Base-by-base conservation (phyloP, 2,329 filamentous ascomycete species). In the Dendryphion nanum region DNA sequence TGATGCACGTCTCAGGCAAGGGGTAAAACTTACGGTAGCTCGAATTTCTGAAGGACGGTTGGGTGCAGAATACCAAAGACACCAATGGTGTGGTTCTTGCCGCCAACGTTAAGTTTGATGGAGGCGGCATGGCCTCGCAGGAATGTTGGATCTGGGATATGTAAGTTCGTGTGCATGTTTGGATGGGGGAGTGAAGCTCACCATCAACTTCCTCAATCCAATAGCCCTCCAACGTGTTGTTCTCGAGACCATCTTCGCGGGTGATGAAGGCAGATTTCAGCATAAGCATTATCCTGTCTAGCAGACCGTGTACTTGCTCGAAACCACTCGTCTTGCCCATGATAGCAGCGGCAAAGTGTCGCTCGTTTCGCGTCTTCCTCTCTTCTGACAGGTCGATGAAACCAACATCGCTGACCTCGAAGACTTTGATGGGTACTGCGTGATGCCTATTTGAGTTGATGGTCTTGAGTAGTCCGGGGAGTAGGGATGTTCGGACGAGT, bases 241-340 rank as follows among this genome's bases (percentile, higher is more conserved):
- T 71, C 45, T 61, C 80, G 70, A 67, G 50, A 73, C 68, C 52
- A 50, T 90, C 85, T 56, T 90, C 87, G 42, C 79, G 77, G 3
- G 82, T 85, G 41, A 93, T 71, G 72, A 95, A 95, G 29, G 82
- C 79, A 32, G 82, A 85, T 60, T 85, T 85, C 44, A 98, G 79
- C 91, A 97, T 97, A 44, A 87, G 73, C 78, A 98, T 85, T 46
- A 97, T 72, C 37, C 93, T 84, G 68, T 98, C 93, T 30, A 98
- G 74, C 50, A 98, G 77, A 41, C 93, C 93, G 69, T 98, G 94
- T 3, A 98, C 89, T 48, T 94, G 75, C 70, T 98, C 93, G 67
- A 98, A 98, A 29, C 94, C 93, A 53, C 85, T 89, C 3, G 83
- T 88, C 76, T 93, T 95, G 60, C 90, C 90, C 69, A 91, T 96